Conservation (phyloP, 2,329 filamentous ascomycete genomes). For the Fusarium kyushuense region DNA sequence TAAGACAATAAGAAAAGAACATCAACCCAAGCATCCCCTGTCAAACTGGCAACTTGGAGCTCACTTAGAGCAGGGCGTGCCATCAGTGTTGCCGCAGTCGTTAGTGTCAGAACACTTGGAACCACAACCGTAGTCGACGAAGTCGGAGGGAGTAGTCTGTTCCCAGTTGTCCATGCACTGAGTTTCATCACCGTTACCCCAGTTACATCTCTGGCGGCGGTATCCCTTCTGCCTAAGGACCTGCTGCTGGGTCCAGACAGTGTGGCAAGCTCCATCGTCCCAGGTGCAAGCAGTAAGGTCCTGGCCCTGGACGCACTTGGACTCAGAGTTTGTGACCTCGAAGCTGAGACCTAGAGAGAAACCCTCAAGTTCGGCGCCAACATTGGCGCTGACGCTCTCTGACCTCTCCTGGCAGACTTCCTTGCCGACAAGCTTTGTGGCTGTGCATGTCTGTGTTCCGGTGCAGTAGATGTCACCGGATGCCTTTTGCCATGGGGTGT, state of each 20-base stretch:
- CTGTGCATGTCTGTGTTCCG: constrained; percentile 1
- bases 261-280: constrained; percentile 15
- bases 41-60: rapidly evolving
- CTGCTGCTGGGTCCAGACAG: constrained; percentile 27
- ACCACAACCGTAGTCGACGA: constrained; percentile 9
- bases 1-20: not conserved
- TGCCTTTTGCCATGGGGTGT: constrained; percentile 18
- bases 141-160: constrained; percentile 21
- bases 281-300: constrained; percentile 9
- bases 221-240: constrained; percentile 16
- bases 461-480: constrained; percentile 18
- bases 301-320: constrained; percentile 5
- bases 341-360: not conserved
- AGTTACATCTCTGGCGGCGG: constrained; percentile 17
- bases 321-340: not conserved
- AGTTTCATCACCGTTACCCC: constrained; percentile 14
- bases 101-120: constrained; percentile 18
- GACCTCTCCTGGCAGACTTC: constrained; percentile 16
- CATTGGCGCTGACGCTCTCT: not conserved
- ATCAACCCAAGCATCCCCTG: too few relatives aligned
- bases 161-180: constrained; percentile 24
- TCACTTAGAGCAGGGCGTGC: not conserved
- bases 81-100: not conserved
- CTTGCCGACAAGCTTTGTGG: constrained; percentile 6
- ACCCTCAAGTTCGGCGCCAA: constrained; percentile 1